Evolutionary conservation across 495 filamentous ascomycete genomes (phyloP), one percentile per base, ranked within the genome.

Genomic region (Thermochaetoides thermophila): DNA sequence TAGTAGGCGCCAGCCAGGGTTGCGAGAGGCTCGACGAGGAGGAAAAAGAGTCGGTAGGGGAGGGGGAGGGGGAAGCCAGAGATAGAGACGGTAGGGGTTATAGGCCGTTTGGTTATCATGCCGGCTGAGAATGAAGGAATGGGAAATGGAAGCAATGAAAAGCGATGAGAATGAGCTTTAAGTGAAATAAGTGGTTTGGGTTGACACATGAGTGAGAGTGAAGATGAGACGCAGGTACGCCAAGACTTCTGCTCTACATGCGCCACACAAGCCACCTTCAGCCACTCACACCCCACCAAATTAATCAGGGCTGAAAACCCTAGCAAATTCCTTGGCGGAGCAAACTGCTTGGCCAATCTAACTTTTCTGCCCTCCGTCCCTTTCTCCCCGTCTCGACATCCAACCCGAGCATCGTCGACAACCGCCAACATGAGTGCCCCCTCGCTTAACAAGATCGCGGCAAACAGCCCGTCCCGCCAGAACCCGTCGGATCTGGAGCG

Each of bases 401-500:
- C 27, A 42, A 40, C 37, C 42, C 41, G 40, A 32, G 23, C 33
- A 46, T 31, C 42, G 34, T 36, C 47, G 47, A 49, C 52, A 51
- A 52, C 53, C 54, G 60, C 55, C 57, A 63, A 45, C 47, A 67
- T 67, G 61, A 54, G 46, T 49, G 47, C 59, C 48, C 79, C 68
- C 34, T 69, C 79, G 55, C 66, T 89, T 61, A 87, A 87, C 78
- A 96, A 96, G 83, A 96, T 97, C 62, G 85, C 87, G 58, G 62
- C 75, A 49, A 96, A 84, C 73, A 92, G 83, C 71, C 79, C 86
- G 28, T 94, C 86, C 57, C 76, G 85, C 68, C 70, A 78, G 59
- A 83, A 74, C 61, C 89, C 89, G 43, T 89, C 83, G 40, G 89
- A 97, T 73, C 73, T 94, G 46, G 89, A 97, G 81, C 75, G 68